Percentiles rank a stretch among this genome's conserved stretches.
phyloP scores from a whole-genome alignment of 192 early-diverging fungal genomes.

The Globomyces pollinis-pini region DNA sequence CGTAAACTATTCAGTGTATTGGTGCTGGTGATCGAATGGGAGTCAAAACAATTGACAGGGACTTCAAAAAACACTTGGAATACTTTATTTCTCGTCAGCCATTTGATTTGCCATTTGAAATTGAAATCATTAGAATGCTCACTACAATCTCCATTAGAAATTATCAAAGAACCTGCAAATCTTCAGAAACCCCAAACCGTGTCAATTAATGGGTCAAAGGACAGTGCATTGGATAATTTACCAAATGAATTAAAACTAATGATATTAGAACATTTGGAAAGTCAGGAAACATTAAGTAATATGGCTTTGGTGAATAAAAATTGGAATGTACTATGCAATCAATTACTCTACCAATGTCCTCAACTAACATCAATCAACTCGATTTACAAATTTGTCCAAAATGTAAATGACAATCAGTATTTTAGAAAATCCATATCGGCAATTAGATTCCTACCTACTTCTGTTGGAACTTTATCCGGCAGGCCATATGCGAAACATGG shows the following conservation, averaged over 20 bases:
- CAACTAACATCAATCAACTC: neutral
- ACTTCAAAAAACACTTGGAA: neutral
- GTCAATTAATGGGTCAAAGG: neutral
- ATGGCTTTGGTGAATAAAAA: neutral
- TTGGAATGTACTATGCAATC: neutral
- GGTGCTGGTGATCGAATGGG: neutral
- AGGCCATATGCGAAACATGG: no score
- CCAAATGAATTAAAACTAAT: neutral
- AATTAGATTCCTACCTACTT: neutral
- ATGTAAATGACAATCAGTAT: neutral
- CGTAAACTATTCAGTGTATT: constrained; percentile 3
- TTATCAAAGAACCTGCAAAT: no score
- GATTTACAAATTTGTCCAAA: neutral
- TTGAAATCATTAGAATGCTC: neutral
- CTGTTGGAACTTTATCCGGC: neutral
- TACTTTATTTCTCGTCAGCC: neutral
- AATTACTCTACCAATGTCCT: neutral
- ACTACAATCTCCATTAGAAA: neutral
- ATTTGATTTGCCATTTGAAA: neutral
- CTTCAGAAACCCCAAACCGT: neutral
- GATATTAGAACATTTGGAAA: neutral
- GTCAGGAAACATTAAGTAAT: neutral
- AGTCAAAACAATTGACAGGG: neutral
- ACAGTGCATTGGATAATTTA: neutral
- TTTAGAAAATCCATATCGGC: neutral